Conservation (phyloP, 2,329 filamentous ascomycete genomes). For the Clonostachys byssicola region DNA sequence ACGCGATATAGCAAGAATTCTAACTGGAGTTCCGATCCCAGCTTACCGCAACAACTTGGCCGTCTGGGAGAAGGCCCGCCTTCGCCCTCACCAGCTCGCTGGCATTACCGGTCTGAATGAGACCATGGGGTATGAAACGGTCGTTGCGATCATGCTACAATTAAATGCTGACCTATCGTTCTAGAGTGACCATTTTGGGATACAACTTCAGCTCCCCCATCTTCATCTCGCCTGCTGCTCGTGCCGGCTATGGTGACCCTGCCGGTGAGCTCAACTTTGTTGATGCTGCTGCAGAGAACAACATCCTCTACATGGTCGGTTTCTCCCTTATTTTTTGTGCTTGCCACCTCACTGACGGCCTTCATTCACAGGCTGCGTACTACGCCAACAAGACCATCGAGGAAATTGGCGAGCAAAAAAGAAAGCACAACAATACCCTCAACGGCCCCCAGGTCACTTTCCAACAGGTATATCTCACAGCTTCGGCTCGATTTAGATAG, state of each 20-base stretch:
- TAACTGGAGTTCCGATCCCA: too few relatives aligned
- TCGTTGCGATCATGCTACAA: too few relatives aligned
- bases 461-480: slow-evolving; percentile 18
- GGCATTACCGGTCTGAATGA: too few relatives aligned
- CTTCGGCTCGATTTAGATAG: too few relatives aligned
- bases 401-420: slow-evolving; percentile 28
- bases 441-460: slow-evolving; percentile 23
- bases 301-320: slow-evolving; percentile 44
- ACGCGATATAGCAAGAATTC: too few relatives aligned
- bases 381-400: slow-evolving; percentile 25
- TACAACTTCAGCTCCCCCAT: slow-evolving; percentile 48
- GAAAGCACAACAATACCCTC: slow-evolving; percentile 8
- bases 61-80: too few relatives aligned
- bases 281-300: slow-evolving; percentile 38
- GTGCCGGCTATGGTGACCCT: slow-evolving; percentile 35
- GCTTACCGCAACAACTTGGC: too few relatives aligned
- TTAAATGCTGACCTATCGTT: too few relatives aligned
- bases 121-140: too few relatives aligned
- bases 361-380: slow-evolving; percentile 18
- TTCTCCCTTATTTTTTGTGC: neutral
- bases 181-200: slow-evolving; percentile 36
- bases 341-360: neutral
- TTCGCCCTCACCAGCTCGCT: too few relatives aligned
- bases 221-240: slow-evolving; percentile 46
- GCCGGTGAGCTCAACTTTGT: slow-evolving; percentile 45